Evolutionary conservation across 805 yeast genomes (phyloP).

Genomic region (Ogataea saltuana): DNA sequence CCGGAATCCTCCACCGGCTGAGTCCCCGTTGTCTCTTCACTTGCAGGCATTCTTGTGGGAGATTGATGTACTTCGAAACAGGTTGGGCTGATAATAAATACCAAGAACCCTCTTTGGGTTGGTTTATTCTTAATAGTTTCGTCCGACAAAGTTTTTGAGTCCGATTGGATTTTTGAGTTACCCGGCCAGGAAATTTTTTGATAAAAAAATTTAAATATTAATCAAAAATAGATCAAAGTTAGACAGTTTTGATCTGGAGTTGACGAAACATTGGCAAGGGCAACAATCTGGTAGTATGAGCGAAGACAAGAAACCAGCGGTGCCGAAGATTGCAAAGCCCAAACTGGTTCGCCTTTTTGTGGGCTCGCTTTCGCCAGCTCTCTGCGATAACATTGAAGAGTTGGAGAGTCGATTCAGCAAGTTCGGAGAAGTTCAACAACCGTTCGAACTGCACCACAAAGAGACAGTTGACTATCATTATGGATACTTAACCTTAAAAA

Average conservation of each 20-base stretch:
- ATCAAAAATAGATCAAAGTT: too few species aligned
- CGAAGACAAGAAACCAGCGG: too few species aligned
- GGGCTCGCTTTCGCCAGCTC: conserved; percentile 61
- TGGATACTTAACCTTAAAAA: conserved; percentile 66
- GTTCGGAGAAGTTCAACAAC: conserved; percentile 55
- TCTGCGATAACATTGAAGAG: conserved; percentile 47
- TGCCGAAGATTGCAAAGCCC: background rate
- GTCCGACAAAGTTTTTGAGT: conserved; percentile 3
- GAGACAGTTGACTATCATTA: conserved; percentile 55
- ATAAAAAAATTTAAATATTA: too few species aligned
- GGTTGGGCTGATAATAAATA: background rate
- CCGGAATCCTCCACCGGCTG: conserved; percentile 18
- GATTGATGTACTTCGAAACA: too few species aligned
- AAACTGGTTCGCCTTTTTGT: conserved; percentile 47
- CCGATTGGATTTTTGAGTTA: conserved; percentile 10
- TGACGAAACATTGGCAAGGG: too few species aligned
- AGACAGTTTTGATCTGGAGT: background rate
- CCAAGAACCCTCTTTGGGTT: background rate
- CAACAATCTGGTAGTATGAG: too few species aligned
- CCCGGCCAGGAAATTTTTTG: background rate
- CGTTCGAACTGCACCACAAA: conserved; percentile 56
- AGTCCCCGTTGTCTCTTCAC: conserved; percentile 11
- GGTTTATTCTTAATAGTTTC: conserved; percentile 9
- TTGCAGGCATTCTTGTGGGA: conserved; percentile 12
- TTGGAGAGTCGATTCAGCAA: conserved; percentile 57